Percentiles rank a stretch among this genome's conserved stretches.
Evolutionary conservation across 1,139 yeast genomes (phyloP).

Genomic region (Pichia sp.): DNA sequence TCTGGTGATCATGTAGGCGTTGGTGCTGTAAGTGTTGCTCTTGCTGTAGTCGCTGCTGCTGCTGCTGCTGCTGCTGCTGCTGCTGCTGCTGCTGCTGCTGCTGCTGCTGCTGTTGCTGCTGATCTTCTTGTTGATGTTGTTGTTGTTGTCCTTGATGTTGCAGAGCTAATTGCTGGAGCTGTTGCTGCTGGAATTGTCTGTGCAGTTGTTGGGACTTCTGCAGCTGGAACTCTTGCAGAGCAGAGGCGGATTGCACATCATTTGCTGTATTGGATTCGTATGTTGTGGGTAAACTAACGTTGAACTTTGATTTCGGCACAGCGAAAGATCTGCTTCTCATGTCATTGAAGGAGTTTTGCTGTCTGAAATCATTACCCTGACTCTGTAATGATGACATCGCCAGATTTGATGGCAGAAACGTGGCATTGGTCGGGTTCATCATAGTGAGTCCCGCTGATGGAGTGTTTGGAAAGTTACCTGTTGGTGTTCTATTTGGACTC

Average conservation of each 20-base stretch:
- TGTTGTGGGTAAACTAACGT: slow-evolving; percentile 38
- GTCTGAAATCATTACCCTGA: no score
- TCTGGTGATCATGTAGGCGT: background rate
- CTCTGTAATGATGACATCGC: background rate
- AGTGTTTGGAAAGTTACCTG: no score
- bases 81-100: slow-evolving; percentile 13
- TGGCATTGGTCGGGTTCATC: background rate
- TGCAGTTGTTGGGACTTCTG: slow-evolving; percentile 16
- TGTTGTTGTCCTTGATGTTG: no score
- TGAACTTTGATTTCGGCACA: slow-evolving; percentile 14
- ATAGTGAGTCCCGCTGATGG: no score
- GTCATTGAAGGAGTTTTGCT: no score
- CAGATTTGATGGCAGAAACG: slow-evolving; percentile 1
- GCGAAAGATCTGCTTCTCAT: slow-evolving; percentile 11
- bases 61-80: background rate
- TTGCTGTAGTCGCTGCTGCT: background rate
- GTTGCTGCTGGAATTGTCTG: background rate
- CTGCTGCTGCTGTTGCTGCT: background rate
- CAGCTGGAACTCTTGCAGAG: no score
- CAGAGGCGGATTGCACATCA: no score
- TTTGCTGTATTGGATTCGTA: no score
- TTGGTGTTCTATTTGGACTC: no score
- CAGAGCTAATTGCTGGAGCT: no score
- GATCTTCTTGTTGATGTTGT: no score
- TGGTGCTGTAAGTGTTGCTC: slow-evolving; percentile 6